Evolutionary conservation across 225 moss, liverwort and hornwort species (phyloP).

Genomic region (Physcomitrellopsis africana): DNA sequence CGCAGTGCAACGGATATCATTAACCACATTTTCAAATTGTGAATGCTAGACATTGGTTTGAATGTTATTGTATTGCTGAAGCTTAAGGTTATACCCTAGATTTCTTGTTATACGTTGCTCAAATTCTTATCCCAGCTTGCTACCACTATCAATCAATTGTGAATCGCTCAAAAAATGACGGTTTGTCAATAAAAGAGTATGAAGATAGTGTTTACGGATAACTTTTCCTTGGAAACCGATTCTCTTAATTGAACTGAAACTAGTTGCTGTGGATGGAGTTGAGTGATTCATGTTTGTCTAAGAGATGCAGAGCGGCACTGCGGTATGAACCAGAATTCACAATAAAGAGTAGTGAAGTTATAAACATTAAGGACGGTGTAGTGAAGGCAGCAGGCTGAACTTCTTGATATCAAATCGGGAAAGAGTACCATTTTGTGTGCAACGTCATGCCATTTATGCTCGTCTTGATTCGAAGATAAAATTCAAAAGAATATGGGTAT

Average conservation of each 20-base stretch:
- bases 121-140: neutral
- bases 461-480: neutral
- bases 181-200: neutral
- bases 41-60: constrained; percentile 3
- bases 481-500: neutral
- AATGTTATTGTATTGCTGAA: neutral
- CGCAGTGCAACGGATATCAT: neutral
- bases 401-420: constrained; percentile 10
- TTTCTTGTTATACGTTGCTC: neutral
- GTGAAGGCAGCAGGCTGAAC: constrained; percentile 25
- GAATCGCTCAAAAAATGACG: neutral
- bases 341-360: constrained; percentile 20
- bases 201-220: constrained; percentile 5
- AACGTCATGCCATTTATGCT: constrained; percentile 10
- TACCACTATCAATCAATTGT: neutral
- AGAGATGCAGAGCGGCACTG: constrained; percentile 33
- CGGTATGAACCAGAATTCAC: constrained; percentile 34
- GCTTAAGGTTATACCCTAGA: neutral
- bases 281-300: constrained; percentile 17
- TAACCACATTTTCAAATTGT: neutral
- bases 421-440: constrained; percentile 9
- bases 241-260: constrained; percentile 26
- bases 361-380: constrained; percentile 21
- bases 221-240: constrained; percentile 1
- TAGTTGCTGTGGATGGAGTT: constrained; percentile 35